Base-by-base conservation (phyloP, 331 rosid species). In the Malus hybrid region DNA sequence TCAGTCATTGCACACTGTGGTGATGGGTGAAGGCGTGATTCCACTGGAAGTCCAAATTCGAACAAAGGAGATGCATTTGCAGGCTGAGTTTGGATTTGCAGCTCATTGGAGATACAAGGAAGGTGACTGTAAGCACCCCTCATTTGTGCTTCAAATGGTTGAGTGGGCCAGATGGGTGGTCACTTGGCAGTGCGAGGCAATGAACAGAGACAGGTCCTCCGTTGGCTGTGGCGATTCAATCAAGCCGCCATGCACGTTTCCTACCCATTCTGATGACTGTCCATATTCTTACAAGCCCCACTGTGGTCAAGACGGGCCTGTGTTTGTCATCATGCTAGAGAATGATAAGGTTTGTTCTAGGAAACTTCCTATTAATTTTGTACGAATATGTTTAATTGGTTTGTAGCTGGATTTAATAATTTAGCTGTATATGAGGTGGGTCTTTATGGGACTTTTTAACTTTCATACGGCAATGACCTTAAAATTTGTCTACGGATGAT, bases 41-140 rank as follows among this genome's bases (percentile, higher is more conserved):
- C 97, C 97, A 18, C 87, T 92, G 44, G 99, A 95, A 85, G 99
- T 92, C 44, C 99, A 95, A 82, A 88, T 95, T 57, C 90, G 99
- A 70, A 92, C 99, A 0, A 90, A 85, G 81, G 96, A 88, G 71
- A 95, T 95, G 99, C 96, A 95, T 83, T 84, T 92, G 84, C 97
- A 90, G 80, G 97, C 99, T 1, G 99, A 95, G 76, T 92, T 84
- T 80, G 99, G 99, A 78, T 85, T 95, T 76, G 99, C 97, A 46
- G 97, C 99, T 52, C 99, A 95, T 81, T 95, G 99, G 99, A 89
- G 99, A 69, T 95, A 95, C 73, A 95, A 95, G 84, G 99, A 95
- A 85, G 97, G 96, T 54, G 93, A 95, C 65, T 76, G 97, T 73
- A 88, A 86, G 78, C 93, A 83, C 73, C 81, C 97, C 56, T 86